Evolutionary conservation across 495 filamentous ascomycete genomes (phyloP).

Genomic region (Saxophila tyrrhenica): DNA sequence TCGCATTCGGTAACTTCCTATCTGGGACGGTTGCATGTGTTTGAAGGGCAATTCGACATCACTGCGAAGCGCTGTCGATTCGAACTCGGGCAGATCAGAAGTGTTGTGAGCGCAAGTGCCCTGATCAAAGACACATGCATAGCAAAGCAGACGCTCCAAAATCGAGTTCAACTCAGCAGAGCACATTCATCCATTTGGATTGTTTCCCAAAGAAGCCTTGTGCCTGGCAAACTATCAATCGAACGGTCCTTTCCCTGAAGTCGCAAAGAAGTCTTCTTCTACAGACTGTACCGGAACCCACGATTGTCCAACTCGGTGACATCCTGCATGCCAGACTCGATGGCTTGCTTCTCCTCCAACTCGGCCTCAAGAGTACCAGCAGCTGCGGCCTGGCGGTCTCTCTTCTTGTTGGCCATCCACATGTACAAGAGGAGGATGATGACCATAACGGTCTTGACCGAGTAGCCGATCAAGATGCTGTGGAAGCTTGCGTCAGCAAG

Average conservation of each 20-base stretch:
- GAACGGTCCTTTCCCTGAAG: no score
- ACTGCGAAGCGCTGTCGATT: no score
- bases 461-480: conserved; percentile 43
- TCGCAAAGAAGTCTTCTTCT: no score
- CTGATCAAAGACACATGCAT: no score
- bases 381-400: conserved; percentile 34
- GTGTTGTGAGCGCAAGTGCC: no score
- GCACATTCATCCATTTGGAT: no score
- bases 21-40: neutral
- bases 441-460: conserved; percentile 38
- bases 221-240: no score
- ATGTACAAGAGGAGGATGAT: conserved; percentile 41
- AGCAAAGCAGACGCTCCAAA: no score
- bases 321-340: conserved; percentile 48
- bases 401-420: conserved; percentile 42
- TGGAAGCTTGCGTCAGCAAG: no score
- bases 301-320: conserved; percentile 48
- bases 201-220: no score
- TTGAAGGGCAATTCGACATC: neutral
- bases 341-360: conserved; percentile 36
- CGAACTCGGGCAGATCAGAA: no score
- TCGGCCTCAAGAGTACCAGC: conserved; percentile 18
- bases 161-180: no score
- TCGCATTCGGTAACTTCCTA: neutral
- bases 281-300: conserved; percentile 38